Evolutionary conservation across 305 asterid genomes (phyloP).

Genomic region (Vinca major): DNA sequence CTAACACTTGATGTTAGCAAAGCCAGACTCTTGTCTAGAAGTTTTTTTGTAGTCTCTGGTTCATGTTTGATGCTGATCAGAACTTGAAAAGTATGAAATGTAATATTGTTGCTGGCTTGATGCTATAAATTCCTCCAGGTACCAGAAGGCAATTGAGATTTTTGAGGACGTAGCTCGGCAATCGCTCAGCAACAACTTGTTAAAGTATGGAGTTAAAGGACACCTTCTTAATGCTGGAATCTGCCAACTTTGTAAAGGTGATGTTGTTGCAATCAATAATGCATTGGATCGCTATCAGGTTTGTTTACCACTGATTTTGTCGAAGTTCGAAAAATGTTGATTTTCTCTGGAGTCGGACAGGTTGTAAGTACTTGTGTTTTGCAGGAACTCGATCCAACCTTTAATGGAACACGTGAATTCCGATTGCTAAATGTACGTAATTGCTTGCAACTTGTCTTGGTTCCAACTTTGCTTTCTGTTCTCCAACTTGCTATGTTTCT

Average conservation of each 20-base stretch:
- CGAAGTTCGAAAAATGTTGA: background rate
- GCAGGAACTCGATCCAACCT: conserved; percentile 92
- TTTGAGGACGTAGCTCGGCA: conserved; percentile 48
- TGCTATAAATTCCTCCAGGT: conserved; percentile 21
- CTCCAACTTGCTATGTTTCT: background rate
- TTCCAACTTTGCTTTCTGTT: background rate
- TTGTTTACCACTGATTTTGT: background rate
- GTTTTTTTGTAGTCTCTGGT: background rate
- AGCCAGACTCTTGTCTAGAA: background rate
- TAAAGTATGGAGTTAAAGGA: conserved; percentile 51
- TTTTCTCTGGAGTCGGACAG: background rate
- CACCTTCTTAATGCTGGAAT: conserved; percentile 63
- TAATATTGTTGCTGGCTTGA: conserved; percentile 1
- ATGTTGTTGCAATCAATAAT: conserved; percentile 42
- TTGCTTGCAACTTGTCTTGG: background rate
- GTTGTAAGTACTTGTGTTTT: conserved; percentile 13
- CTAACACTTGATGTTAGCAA: background rate
- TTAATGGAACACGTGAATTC: conserved; percentile 81
- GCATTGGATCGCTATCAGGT: conserved; percentile 50
- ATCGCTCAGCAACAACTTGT: conserved; percentile 36
- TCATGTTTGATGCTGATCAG: background rate
- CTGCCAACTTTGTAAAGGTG: conserved; percentile 53
- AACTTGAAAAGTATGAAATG: background rate
- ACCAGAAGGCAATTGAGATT: conserved; percentile 40
- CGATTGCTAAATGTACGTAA: conserved; percentile 58